Percentiles rank a stretch among this genome's conserved stretches.
phyloP scores from a whole-genome alignment of 371 early-diverging fungal genomes.

The Mucor indicus region DNA sequence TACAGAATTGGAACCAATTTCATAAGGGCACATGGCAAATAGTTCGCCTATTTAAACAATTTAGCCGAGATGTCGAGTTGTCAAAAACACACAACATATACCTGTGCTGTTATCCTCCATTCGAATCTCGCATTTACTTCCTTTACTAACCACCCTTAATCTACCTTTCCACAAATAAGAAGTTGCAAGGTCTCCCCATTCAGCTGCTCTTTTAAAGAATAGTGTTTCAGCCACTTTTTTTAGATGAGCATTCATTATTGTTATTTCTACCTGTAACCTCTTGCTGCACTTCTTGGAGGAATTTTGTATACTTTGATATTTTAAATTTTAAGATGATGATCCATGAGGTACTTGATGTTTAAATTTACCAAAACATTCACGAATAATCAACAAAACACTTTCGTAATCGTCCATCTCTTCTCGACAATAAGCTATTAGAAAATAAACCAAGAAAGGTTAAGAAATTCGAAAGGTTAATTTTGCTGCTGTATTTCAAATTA shows the following conservation, averaged over 20 bases:
- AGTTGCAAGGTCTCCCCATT: slow-evolving; percentile 80
- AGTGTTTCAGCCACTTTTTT: neutral
- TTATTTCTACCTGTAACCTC: slow-evolving; percentile 67
- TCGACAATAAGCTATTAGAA: too few species aligned
- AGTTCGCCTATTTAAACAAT: slow-evolving; percentile 77
- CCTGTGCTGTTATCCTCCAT: slow-evolving; percentile 74
- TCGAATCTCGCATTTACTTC: slow-evolving; percentile 70
- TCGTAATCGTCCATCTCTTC: slow-evolving; percentile 75
- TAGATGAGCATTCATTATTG: neutral
- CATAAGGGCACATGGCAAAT: slow-evolving; percentile 84
- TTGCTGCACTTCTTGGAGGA: slow-evolving; percentile 73
- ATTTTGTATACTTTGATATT: slow-evolving; percentile 68
- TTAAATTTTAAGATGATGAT: neutral
- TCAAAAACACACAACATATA: slow-evolving; percentile 4
- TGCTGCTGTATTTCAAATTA: too few species aligned
- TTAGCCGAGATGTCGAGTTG: too few species aligned
- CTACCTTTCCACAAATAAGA: slow-evolving; percentile 82
- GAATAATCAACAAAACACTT: slow-evolving; percentile 76
- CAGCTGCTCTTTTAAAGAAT: slow-evolving; percentile 60
- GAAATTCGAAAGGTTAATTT: too few species aligned
- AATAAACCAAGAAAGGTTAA: too few species aligned
- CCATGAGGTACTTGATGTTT: neutral
- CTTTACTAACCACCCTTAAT: slow-evolving; percentile 70
- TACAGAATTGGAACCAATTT: slow-evolving; percentile 67
- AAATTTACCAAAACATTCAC: slow-evolving; percentile 73